phyloP scores from a whole-genome alignment of 306 rosid species.

The Vicia faba region DNA sequence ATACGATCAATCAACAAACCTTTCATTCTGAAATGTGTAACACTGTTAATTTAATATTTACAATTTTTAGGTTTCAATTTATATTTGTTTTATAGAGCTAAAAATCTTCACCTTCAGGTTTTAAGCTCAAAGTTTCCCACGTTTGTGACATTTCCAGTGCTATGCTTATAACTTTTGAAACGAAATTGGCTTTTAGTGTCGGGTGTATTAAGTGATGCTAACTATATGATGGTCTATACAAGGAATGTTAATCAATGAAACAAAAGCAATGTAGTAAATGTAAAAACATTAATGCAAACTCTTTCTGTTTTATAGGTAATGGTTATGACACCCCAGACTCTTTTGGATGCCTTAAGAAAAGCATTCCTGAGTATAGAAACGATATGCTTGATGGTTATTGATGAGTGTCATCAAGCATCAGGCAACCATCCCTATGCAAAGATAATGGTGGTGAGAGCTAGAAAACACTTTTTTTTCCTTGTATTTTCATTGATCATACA shows the following conservation, averaged over 20 bases:
- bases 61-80: neutral
- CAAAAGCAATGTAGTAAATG: neutral
- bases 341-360: constrained; percentile 79
- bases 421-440: constrained; percentile 88
- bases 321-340: constrained; percentile 95
- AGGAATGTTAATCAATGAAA: constrained; percentile 17
- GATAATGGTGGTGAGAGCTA: constrained; percentile 77
- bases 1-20: neutral
- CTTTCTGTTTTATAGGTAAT: constrained; percentile 56
- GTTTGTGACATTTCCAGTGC: constrained; percentile 5
- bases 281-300: constrained; percentile 3
- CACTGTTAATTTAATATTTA: neutral
- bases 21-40: constrained; percentile 1
- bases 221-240: neutral
- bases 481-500: constrained; percentile 24
- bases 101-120: neutral
- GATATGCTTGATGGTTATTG: constrained; percentile 71
- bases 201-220: constrained; percentile 3
- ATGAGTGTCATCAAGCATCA: constrained; percentile 82
- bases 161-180: neutral
- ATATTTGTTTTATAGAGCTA: neutral
- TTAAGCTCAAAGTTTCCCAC: neutral
- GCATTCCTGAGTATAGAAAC: constrained; percentile 68
- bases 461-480: constrained; percentile 12
- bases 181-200: neutral